Conservation (phyloP, 495 filamentous ascomycete species). For the Halenospora varia region DNA sequence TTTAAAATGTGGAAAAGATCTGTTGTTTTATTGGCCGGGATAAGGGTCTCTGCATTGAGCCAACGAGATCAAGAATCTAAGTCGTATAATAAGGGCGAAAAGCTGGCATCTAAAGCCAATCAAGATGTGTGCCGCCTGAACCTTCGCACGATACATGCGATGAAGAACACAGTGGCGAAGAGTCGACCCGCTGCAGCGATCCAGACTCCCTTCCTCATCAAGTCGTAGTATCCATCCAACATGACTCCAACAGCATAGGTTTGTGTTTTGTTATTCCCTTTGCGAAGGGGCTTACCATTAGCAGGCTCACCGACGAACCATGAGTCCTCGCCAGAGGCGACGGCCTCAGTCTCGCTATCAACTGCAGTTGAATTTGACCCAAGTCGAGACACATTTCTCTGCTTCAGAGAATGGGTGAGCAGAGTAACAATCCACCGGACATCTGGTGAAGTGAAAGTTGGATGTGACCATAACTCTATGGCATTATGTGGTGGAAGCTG, state of each 20-base stretch:
- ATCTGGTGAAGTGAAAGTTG: slow-evolving; percentile 68
- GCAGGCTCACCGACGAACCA: slow-evolving; percentile 21
- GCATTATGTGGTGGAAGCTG: slow-evolving; percentile 61
- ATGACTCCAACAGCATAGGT: slow-evolving; percentile 53
- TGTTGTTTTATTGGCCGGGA: no score
- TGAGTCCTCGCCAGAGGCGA: slow-evolving; percentile 25
- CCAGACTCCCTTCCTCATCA: slow-evolving; percentile 55
- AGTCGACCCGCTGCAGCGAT: slow-evolving; percentile 35
- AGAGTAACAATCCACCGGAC: slow-evolving; percentile 55
- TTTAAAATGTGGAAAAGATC: no score
- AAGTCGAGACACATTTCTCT: slow-evolving; percentile 47
- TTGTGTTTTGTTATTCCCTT: slow-evolving; percentile 14
- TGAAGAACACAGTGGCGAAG: not conserved
- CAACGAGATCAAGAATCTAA: no score
- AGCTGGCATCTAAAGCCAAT: no score
- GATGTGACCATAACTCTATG: slow-evolving; percentile 63
- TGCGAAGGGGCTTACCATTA: slow-evolving; percentile 5
- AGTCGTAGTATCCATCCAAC: slow-evolving; percentile 67
- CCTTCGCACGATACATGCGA: not conserved
- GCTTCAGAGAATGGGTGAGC: slow-evolving; percentile 57
- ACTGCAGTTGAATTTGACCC: slow-evolving; percentile 36
- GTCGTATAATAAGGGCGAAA: no score
- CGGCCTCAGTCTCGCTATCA: slow-evolving; percentile 39
- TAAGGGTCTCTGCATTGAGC: no score
- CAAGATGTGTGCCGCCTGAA: not conserved